Evolutionary conservation across 2,329 filamentous ascomycete species (phyloP).

Genomic region (Sarocladium brachiariae): DNA sequence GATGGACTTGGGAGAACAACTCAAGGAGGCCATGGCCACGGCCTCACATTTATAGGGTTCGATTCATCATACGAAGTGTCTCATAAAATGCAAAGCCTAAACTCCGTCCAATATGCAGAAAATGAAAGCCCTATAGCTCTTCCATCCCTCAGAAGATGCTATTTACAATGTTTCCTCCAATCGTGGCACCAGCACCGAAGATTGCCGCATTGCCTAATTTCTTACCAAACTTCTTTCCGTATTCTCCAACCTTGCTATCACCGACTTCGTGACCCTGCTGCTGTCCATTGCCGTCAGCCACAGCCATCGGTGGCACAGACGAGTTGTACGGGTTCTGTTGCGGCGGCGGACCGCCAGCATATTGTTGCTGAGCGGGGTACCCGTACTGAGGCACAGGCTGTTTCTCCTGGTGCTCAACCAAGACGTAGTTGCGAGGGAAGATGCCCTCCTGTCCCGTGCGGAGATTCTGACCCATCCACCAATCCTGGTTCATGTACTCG

Average conservation of each 20-base stretch:
- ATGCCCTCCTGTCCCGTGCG: constrained; percentile 83
- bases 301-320: constrained; percentile 67
- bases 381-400: constrained; percentile 31
- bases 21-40: no score
- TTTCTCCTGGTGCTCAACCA: constrained; percentile 58
- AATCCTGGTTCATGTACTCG: constrained; percentile 94
- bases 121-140: neutral
- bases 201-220: constrained; percentile 77
- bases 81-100: no score
- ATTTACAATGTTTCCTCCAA: constrained; percentile 86
- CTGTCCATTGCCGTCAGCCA: constrained; percentile 49
- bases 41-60: no score
- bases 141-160: constrained; percentile 64
- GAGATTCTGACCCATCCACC: constrained; percentile 88
- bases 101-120: constrained; percentile 1
- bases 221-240: constrained; percentile 93
- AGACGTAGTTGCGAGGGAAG: constrained; percentile 88
- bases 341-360: constrained; percentile 31
- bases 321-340: constrained; percentile 59
- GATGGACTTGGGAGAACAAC: no score
- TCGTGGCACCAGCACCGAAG: constrained; percentile 86
- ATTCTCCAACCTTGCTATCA: constrained; percentile 58
- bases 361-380: constrained; percentile 30
- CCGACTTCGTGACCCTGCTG: constrained; percentile 35
- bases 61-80: no score